Conservation (phyloP, 768 basidiomycete genomes). For the Clavaria fumosa region DNA sequence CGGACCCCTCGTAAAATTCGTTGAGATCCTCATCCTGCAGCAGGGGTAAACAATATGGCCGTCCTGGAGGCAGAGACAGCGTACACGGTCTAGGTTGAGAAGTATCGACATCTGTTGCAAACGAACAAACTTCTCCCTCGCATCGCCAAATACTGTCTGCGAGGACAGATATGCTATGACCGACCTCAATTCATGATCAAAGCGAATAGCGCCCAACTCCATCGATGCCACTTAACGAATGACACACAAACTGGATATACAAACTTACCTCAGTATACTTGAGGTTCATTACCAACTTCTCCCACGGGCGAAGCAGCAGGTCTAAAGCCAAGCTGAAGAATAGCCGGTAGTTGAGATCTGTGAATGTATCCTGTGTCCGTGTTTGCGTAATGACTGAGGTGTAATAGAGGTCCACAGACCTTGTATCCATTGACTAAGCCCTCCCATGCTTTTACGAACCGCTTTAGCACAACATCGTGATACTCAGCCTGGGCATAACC, state of each 20-base stretch:
- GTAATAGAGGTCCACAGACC: too few relatives aligned
- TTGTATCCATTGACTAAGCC: conserved; percentile 74
- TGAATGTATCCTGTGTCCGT: conserved; percentile 56
- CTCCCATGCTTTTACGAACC: conserved; percentile 86
- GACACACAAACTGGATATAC: not conserved
- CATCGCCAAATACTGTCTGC: conserved; percentile 81
- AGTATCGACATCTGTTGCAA: conserved; percentile 89
- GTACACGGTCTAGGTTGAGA: conserved; percentile 70
- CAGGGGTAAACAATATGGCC: not conserved
- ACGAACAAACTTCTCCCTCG: conserved; percentile 81
- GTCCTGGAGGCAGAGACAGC: conserved; percentile 14
- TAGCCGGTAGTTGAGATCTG: conserved; percentile 72
- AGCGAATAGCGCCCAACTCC: conserved; percentile 89
- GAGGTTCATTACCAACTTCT: conserved; percentile 67
- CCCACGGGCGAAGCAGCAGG: conserved; percentile 88
- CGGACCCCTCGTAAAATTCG: conserved; percentile 87
- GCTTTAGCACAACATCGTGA: conserved; percentile 73
- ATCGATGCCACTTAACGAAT: conserved; percentile 3
- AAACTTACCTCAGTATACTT: conserved; percentile 72
- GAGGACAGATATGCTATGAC: conserved; percentile 72
- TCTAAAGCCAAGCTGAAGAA: conserved; percentile 82
- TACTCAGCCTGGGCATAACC: conserved; percentile 70
- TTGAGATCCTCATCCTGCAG: conserved; percentile 83
- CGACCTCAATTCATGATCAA: conserved; percentile 82
- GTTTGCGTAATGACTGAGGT: not conserved